These are phyloP conservation scores for Torulaspora delbrueckii DNA, from an alignment of 805 yeast species.

Conservation along the genomic window DNA sequence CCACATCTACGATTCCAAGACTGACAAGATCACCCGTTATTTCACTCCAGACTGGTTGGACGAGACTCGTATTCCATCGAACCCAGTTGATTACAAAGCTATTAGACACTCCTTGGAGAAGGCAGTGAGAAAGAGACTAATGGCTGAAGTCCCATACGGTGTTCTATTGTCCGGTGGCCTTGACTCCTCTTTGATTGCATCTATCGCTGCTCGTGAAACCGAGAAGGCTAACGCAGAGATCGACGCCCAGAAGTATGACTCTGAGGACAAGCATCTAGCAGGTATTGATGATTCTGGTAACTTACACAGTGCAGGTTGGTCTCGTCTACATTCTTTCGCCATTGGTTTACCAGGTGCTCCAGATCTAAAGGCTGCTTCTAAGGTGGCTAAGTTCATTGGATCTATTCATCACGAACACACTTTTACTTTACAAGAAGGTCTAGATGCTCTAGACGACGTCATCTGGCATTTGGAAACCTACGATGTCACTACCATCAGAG, in stretches of 20 bases:
- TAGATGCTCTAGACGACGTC: conserved; percentile 91
- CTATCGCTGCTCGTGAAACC: conserved; percentile 97
- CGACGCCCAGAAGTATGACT: conserved; percentile 44
- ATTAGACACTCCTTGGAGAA: conserved; percentile 81
- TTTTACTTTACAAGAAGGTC: conserved; percentile 93
- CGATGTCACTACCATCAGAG: conserved; percentile 98
- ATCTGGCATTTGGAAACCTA: conserved; percentile 94
- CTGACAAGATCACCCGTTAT: conserved; percentile 82
- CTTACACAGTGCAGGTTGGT: conserved; percentile 70
- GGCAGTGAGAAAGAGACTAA: conserved; percentile 97
- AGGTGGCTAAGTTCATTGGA: conserved; percentile 94
- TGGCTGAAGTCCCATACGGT: conserved; percentile 99
- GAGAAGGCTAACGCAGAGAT: conserved; percentile 50
- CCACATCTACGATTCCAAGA: conserved; percentile 87
- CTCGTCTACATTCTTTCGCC: conserved; percentile 91
- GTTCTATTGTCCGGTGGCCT: conserved; percentile 95
- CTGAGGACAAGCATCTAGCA: conserved; percentile 67
- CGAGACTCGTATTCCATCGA: conserved; percentile 64
- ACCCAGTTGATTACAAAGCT: conserved; percentile 63
- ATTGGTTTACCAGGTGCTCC: conserved; percentile 98
- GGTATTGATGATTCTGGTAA: conserved; percentile 91
- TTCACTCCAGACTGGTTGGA: conserved; percentile 96
- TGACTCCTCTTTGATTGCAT: conserved; percentile 92
- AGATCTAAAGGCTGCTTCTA: conserved; percentile 91
- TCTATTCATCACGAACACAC: conserved; percentile 97